These are phyloP conservation scores for Aspergillus uvarum DNA, from an alignment of 2,329 filamentous ascomycete genomes.

Conservation along the genomic window DNA sequence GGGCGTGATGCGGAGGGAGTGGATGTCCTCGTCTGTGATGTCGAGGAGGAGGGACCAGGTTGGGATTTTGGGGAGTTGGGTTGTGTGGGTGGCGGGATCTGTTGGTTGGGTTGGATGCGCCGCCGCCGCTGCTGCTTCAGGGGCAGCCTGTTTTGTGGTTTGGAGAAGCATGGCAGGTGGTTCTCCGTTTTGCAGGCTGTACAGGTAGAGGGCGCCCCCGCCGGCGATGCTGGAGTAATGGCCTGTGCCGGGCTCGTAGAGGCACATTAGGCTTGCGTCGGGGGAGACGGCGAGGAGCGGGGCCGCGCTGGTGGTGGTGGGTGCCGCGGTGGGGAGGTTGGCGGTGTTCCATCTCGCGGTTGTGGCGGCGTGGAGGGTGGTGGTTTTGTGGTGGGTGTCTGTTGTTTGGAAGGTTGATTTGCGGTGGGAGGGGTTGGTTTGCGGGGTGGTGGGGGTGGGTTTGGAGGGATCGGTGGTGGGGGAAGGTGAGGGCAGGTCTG, in stretches of 20 bases:
- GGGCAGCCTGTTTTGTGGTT: too few species aligned
- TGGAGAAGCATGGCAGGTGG: too few species aligned
- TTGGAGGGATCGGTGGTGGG: background rate
- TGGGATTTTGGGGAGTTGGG: background rate
- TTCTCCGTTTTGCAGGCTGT: slow-evolving; percentile 7
- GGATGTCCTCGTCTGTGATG: slow-evolving; percentile 15
- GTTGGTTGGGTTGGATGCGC: background rate
- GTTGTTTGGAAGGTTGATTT: background rate
- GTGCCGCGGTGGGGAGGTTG: slow-evolving; percentile 20
- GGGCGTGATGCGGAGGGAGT: slow-evolving; percentile 5
- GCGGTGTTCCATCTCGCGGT: slow-evolving; percentile 13
- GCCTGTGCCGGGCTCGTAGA: slow-evolving; percentile 21
- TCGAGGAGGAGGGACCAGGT: slow-evolving; percentile 22
- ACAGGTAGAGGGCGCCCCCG: slow-evolving; percentile 22
- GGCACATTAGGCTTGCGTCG: slow-evolving; percentile 17
- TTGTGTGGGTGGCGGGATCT: background rate
- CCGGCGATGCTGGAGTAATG: slow-evolving; percentile 15
- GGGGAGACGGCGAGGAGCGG: slow-evolving; percentile 17
- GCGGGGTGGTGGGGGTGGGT: background rate
- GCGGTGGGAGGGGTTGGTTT: background rate
- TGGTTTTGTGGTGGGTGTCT: slow-evolving; percentile 3
- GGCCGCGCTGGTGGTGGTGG: slow-evolving; percentile 8
- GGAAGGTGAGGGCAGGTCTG: background rate
- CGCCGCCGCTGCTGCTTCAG: too few species aligned
- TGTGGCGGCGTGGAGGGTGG: slow-evolving; percentile 8